These are phyloP conservation scores for Setomelanomma holmii DNA, from an alignment of 2,329 filamentous ascomycete species.

Conservation along the genomic window DNA sequence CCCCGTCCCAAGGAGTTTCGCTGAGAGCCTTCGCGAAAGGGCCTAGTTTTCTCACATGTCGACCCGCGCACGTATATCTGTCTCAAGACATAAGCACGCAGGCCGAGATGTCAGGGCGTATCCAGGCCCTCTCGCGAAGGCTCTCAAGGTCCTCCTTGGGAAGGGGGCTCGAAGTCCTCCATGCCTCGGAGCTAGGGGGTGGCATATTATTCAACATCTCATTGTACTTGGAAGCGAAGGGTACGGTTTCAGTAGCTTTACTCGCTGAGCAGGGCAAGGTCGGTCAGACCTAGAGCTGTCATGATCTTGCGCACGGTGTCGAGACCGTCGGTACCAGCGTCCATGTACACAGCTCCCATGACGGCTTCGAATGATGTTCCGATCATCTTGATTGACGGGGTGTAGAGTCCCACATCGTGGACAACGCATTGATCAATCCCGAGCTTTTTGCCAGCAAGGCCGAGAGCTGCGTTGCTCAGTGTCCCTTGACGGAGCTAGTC, in stretches of 20 bases:
- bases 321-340: slow-evolving; percentile 24
- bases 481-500: slow-evolving; percentile 8
- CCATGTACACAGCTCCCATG: slow-evolving; percentile 43
- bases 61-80: not conserved
- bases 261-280: slow-evolving; percentile 8
- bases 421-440: slow-evolving; percentile 12
- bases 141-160: not conserved
- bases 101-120: not conserved
- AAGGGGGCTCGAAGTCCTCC: not conserved
- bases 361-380: slow-evolving; percentile 43
- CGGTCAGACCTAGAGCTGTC: slow-evolving; percentile 8
- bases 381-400: slow-evolving; percentile 23
- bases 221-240: not conserved
- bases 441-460: not conserved
- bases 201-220: slow-evolving; percentile 4
- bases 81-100: not conserved
- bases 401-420: not conserved
- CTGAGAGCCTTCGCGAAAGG: not conserved
- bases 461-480: slow-evolving; percentile 9
- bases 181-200: not conserved
- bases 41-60: not conserved
- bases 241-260: not conserved
- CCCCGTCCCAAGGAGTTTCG: not conserved
- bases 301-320: slow-evolving; percentile 11
- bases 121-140: not conserved